Evolutionary conservation across 176 grass and related monocot species (phyloP), one percentile per base, ranked within the genome.

Genomic region (Aegilops umbellulata): DNA sequence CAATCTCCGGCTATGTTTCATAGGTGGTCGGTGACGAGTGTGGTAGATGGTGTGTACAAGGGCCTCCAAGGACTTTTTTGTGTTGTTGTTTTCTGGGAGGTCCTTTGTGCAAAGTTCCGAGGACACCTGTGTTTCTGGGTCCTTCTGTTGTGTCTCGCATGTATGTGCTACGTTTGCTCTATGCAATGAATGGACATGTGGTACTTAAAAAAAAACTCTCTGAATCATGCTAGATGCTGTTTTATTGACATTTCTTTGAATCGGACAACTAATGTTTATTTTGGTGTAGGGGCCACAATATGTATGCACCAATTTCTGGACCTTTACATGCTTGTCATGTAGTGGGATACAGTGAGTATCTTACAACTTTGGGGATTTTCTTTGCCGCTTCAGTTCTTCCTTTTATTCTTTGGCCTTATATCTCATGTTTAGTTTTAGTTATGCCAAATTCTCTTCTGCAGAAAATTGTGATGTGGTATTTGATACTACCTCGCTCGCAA

Each of bases 291-390:
- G 97, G 46, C 92, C 90, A 41, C 97, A 99, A 81, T 99, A 99
- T 83, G 92, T 99, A 38, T 99, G 97, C 30, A 96, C 89, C 46
- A 96, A 92, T 85, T 99, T 99, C 58, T 99, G 97, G 97, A 99
- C 94, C 82, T 99, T 99, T 30, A 53, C 92, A 53, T 99, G 97
- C 75, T 38, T 90, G 34, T 80, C 94, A n/a, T 99, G 97, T 80
- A 94, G 94, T 84, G 94, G 94, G 77, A 93, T 96, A 82, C 97
- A 96, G 97, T 99, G 67, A 99, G 97, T 86, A 89, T 79, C 66
- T 90, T 90, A 17, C 11, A 29, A 80, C 19, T 34, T 71, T 87
- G 60, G 12, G 15, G 11, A 71, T 49, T 57, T 57, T 57, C 53
- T 85, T 85, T 38, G 49, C 53, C 6, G 51, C 27, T 83, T 82